Conservation (phyloP, 2,329 filamentous ascomycete species). For the Arthroderma sp. region DNA sequence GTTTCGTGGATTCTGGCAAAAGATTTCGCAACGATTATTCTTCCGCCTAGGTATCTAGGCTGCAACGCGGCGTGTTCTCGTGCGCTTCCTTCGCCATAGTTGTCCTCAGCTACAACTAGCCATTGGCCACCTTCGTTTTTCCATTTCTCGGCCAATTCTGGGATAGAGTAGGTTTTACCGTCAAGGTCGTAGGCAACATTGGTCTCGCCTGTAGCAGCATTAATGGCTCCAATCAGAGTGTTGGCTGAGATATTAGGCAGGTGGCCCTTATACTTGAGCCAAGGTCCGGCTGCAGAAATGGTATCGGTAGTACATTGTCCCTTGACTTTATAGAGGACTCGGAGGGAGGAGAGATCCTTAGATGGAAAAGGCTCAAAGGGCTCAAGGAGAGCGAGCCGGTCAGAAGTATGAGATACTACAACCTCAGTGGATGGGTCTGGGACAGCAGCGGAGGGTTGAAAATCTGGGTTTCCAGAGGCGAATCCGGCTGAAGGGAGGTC, state of each 20-base stretch:
- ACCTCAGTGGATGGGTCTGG: constrained; percentile 62
- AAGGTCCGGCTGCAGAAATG: constrained; percentile 90
- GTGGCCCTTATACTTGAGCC: constrained; percentile 99
- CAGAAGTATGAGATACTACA: constrained; percentile 72
- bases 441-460: constrained; percentile 59
- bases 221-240: constrained; percentile 89
- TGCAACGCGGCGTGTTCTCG: constrained; percentile 84
- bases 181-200: constrained; percentile 84
- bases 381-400: constrained; percentile 79
- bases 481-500: constrained; percentile 62
- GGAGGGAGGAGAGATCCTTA: constrained; percentile 61
- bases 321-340: constrained; percentile 88
- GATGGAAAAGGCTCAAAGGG: constrained; percentile 77
- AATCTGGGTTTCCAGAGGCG: constrained; percentile 60
- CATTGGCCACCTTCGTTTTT: constrained; percentile 62
- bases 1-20: constrained; percentile 93
- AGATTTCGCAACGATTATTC: constrained; percentile 71
- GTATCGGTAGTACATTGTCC: constrained; percentile 99
- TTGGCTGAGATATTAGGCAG: constrained; percentile 96
- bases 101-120: constrained; percentile 94
- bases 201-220: constrained; percentile 82
- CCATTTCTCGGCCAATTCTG: constrained; percentile 76
- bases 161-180: constrained; percentile 64
- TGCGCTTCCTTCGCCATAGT: constrained; percentile 86
- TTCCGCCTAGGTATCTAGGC: constrained; percentile 76